Evolutionary conservation across 2,329 filamentous ascomycete genomes (phyloP).

Genomic region (Colletotrichum sojae): DNA sequence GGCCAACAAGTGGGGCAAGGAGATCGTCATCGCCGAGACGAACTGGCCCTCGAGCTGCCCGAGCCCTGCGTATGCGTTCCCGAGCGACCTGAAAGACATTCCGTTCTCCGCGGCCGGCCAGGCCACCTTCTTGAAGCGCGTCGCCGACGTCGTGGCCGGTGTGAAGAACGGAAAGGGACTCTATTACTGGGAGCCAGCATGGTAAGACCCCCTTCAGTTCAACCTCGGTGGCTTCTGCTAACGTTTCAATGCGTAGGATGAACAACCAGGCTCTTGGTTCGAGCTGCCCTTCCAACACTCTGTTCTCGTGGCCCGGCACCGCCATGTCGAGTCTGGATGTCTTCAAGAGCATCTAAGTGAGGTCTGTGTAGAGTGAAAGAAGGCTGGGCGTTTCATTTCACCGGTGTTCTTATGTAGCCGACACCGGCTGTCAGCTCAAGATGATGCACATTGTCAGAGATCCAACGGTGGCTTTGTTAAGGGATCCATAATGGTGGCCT

Average conservation of each 20-base stretch:
- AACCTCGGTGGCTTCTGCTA: background rate
- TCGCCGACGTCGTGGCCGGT: constrained; percentile 69
- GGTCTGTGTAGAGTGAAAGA: background rate
- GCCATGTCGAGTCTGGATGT: constrained; percentile 71
- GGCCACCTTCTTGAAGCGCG: constrained; percentile 70
- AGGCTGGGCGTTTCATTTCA: background rate
- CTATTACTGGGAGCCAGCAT: constrained; percentile 83
- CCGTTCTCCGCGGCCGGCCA: constrained; percentile 76
- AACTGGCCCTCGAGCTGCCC: constrained; percentile 79
- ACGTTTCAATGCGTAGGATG: constrained; percentile 50
- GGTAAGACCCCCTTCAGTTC: constrained; percentile 52
- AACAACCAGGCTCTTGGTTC: constrained; percentile 75
- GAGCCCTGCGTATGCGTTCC: constrained; percentile 70
- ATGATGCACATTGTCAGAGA: no score
- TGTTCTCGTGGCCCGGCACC: constrained; percentile 70
- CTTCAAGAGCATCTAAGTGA: constrained; percentile 63
- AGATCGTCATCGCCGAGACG: constrained; percentile 78
- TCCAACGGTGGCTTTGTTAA: no score
- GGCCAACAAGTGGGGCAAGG: constrained; percentile 73
- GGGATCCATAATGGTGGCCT: background rate
- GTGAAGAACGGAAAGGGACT: constrained; percentile 70
- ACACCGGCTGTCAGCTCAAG: no score
- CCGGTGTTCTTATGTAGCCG: background rate
- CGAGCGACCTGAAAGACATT: constrained; percentile 70
- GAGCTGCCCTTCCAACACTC: constrained; percentile 74